Base-by-base conservation (phyloP, 1,284 basidiomycete genomes). In the Moesziomyces parantarcticus region DNA sequence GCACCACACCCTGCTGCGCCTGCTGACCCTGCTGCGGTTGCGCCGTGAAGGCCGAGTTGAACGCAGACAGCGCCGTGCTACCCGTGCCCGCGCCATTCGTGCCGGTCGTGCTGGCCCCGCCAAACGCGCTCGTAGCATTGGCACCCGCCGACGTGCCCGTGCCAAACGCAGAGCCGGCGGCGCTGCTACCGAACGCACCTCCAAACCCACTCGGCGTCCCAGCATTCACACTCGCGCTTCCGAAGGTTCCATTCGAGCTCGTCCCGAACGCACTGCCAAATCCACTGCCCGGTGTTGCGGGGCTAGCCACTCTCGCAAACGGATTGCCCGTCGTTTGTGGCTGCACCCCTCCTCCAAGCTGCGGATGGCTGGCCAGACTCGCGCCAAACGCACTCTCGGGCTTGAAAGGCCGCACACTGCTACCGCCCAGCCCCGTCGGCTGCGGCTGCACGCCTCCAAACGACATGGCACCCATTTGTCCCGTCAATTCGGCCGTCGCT, bases 371-470 rank as follows among this genome's bases (percentile, higher is more conserved):
- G 0, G 75, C 68, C 3, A 81, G 58, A 14, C 53, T 66, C 11
- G 67, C 49, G 7, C 79, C 79, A 41, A 81, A 81, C 32, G 56
- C 61, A 20, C 60, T 66, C 45, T 65, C 54, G 8, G 79, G 79
- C 53, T 81, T 68, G 63, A 81, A 81, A 2, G 69, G 66, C 9
- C 48, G 55, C 29, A 77, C 48, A 0, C 5, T 41, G 53, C 59
- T 74, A 0, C 76, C 79, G n/a, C 61, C 78, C 32, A 74, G 78
- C 5, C 76, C 78, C 3, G 79, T 81, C 13, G 76, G 53, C 41
- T 80, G 79, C 1, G 78, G 46, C 25, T 72, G 66, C 50, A 80
- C 20, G 18, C 23, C 32, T 22, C 53, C 44, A 44, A 78, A 63
- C 16, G 79, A 76, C 53, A 81, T 49, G 34, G 45, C 51, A 14